phyloP scores from a whole-genome alignment of 2,329 filamentous ascomycete species.

The Fusarium oxysporum region DNA sequence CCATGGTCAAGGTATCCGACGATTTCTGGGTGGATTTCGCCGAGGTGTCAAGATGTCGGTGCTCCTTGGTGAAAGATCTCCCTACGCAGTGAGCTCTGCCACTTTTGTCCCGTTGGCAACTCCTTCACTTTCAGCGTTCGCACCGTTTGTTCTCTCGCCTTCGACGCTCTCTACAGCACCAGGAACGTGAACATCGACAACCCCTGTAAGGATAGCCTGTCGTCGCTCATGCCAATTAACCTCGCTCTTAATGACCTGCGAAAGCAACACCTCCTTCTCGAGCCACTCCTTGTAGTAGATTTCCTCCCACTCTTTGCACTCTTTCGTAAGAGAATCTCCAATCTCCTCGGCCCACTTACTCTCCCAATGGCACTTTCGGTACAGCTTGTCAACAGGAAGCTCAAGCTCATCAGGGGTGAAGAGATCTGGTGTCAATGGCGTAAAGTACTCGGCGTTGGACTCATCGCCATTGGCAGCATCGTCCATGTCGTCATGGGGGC shows the following conservation, averaged over 20 bases:
- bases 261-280: slow-evolving; percentile 82
- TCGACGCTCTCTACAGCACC: slow-evolving; percentile 47
- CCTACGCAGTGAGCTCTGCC: slow-evolving; percentile 11
- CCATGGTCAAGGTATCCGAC: not conserved
- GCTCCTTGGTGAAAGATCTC: not conserved
- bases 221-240: slow-evolving; percentile 72
- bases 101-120: slow-evolving; percentile 16
- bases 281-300: slow-evolving; percentile 78
- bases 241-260: slow-evolving; percentile 76
- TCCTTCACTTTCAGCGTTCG: slow-evolving; percentile 23
- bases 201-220: slow-evolving; percentile 63
- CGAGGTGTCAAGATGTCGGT: not conserved
- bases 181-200: slow-evolving; percentile 58
- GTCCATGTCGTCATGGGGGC: slow-evolving; percentile 68
- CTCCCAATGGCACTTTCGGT: slow-evolving; percentile 76
- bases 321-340: slow-evolving; percentile 69
- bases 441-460: slow-evolving; percentile 69
- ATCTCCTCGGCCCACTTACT: slow-evolving; percentile 79
- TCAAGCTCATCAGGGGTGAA: slow-evolving; percentile 75
- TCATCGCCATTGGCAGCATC: slow-evolving; percentile 67
- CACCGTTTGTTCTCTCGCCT: slow-evolving; percentile 41
- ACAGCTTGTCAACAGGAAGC: slow-evolving; percentile 69
- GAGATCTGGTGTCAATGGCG: slow-evolving; percentile 65
- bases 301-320: slow-evolving; percentile 75
- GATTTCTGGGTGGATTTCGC: not conserved